Evolutionary conservation across 2,329 filamentous ascomycete genomes (phyloP), one percentile per base, ranked within the genome.

Genomic region (Emmonsia crescens): DNA sequence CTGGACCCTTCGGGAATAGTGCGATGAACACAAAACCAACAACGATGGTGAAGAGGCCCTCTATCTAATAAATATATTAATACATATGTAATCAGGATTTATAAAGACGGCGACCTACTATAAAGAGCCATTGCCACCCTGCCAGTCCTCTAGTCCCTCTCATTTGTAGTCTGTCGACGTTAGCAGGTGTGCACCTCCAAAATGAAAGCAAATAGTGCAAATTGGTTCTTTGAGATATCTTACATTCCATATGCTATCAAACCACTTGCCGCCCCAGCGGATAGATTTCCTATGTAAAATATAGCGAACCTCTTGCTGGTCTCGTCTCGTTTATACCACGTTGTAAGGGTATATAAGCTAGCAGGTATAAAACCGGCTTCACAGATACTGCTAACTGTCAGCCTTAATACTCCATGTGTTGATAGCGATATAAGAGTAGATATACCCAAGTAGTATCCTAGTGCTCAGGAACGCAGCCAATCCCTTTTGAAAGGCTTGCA

Each of bases 91-190:
- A 71, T 67, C 3, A 73, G 27, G 38, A 80, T 66, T 21, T 77
- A 80, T 66, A 80, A 81, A 29, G 67, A 66, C 0, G 78, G 78
- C 74, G 79, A 79, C 42, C 33, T 57, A 81, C 68, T 27, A 68
- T 68, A 65, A 82, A 82, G 0, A 82, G 68, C 79, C 80, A 82
- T 64, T 79, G 79, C 80, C 79, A 82, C n/a, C 80, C 79, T 0
- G 77, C 64, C 60, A 76, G 73, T 21, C 75, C 76, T 0, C 70
- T 75, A 2, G 79, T 73, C 2, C 78, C 79, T 9, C 75, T 71
- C 78, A 82, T 79, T 63, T 81, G 77, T 19, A 82, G 72, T 57
- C 81, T 79, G 2, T 75, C 77, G 44, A 75, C 19, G 24, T 46
- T 38, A 33, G 54, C 42, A 60, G 14, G 19, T 54, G 27, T 12